Evolutionary conservation across 2,329 filamentous ascomycete species (phyloP).

Genomic region (Arthrobotrys entomopaga): DNA sequence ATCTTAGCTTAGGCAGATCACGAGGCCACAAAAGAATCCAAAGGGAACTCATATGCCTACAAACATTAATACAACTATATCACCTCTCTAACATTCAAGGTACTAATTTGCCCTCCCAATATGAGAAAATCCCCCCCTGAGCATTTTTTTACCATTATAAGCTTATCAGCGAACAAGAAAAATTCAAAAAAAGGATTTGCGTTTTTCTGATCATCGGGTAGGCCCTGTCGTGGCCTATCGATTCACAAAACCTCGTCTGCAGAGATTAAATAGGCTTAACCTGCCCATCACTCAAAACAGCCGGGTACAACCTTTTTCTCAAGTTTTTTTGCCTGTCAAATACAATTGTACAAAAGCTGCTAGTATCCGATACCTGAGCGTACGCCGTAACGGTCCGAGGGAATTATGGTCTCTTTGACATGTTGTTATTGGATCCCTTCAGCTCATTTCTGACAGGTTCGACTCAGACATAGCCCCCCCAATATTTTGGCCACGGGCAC

Average conservation of each 20-base stretch:
- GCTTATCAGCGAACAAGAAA: constrained; percentile 34
- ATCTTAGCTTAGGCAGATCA: constrained; percentile 34
- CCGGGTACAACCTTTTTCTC: constrained; percentile 9
- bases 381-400: constrained; percentile 50
- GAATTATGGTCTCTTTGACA: constrained; percentile 12
- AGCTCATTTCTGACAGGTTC: constrained; percentile 55
- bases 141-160: constrained; percentile 19
- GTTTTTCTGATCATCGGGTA: constrained; percentile 40
- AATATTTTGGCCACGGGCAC: constrained; percentile 42
- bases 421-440: constrained; percentile 50
- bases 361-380: constrained; percentile 40
- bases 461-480: constrained; percentile 55
- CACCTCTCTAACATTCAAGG: constrained; percentile 39
- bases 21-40: constrained; percentile 12
- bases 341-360: neutral
- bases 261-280: constrained; percentile 46
- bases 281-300: constrained; percentile 20
- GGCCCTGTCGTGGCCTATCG: constrained; percentile 49
- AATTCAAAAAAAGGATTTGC: constrained; percentile 32
- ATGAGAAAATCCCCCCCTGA: constrained; percentile 19
- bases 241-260: constrained; percentile 50
- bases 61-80: neutral
- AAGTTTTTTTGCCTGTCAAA: constrained; percentile 36
- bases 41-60: too few species aligned
- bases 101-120: constrained; percentile 18